phyloP scores from a whole-genome alignment of 2,329 filamentous ascomycete species.

The Coniochaeta pulveracea region DNA sequence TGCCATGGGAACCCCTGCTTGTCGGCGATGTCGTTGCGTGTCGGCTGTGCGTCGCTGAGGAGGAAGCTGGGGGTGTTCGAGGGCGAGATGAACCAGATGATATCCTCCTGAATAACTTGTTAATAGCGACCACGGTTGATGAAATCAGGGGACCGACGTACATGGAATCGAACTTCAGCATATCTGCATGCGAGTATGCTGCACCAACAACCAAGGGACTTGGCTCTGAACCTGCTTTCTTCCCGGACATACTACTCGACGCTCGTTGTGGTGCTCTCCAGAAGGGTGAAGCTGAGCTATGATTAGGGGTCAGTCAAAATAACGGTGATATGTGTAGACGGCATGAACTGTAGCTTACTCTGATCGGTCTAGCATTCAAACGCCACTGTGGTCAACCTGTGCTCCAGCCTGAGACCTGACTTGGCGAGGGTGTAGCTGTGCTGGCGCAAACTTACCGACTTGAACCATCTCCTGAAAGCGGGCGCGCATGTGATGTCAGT shows the following conservation, averaged over 20 bases:
- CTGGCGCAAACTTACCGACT: conserved; percentile 67
- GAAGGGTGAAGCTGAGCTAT: conserved; percentile 77
- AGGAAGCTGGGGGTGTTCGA: conserved; percentile 58
- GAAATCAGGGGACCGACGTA: conserved; percentile 29
- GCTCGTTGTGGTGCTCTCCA: conserved; percentile 57
- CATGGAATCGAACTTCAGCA: conserved; percentile 77
- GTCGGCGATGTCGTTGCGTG: conserved; percentile 44
- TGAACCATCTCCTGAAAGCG: conserved; percentile 93
- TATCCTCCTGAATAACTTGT: conserved; percentile 35
- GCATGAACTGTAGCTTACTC: conserved; percentile 54
- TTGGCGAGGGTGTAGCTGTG: conserved; percentile 6
- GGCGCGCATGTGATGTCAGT: conserved; percentile 7
- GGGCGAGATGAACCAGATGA: conserved; percentile 55
- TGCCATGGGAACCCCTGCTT: conserved; percentile 36
- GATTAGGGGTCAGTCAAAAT: conserved; percentile 9
- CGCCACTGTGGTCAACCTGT: conserved; percentile 5
- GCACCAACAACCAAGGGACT: conserved; percentile 82
- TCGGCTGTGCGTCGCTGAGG: conserved; percentile 40
- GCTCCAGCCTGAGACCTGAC: conserved; percentile 12
- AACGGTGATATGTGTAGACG: conserved; percentile 4
- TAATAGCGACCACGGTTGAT: conserved; percentile 5
- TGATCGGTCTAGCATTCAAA: conserved; percentile 42
- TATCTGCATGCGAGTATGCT: conserved; percentile 91
- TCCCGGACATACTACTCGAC: conserved; percentile 30
- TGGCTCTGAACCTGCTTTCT: conserved; percentile 46